These are phyloP conservation scores for Xerocomus amazonicus DNA, from an alignment of 1,284 basidiomycete species.

Conservation along the genomic window DNA sequence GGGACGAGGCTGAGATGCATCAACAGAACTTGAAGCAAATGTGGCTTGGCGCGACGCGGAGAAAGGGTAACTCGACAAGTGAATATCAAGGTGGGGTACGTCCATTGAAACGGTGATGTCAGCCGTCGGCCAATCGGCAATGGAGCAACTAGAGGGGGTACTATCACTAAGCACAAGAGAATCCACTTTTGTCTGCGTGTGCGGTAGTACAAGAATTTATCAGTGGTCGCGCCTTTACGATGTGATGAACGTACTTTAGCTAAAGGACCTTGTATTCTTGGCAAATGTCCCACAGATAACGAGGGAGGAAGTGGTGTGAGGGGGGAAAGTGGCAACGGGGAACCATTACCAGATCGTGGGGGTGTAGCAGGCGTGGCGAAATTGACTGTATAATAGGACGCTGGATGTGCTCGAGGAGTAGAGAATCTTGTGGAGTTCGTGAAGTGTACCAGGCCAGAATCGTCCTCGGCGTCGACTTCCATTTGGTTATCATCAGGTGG, in stretches of 20 bases:
- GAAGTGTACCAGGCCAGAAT: slow-evolving; percentile 17
- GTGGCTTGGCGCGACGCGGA: slow-evolving; percentile 1
- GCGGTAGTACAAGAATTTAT: background rate
- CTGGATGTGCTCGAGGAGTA: slow-evolving; percentile 7
- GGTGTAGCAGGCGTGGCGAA: slow-evolving; percentile 25
- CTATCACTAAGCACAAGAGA: background rate
- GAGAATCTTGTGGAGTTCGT: slow-evolving; percentile 15
- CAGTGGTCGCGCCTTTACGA: slow-evolving; percentile 1
- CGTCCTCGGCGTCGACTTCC: slow-evolving; percentile 21
- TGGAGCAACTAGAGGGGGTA: background rate
- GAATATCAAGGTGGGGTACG: background rate
- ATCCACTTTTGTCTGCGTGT: slow-evolving; percentile 1
- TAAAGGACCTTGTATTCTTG: slow-evolving; percentile 11
- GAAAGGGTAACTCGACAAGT: slow-evolving; percentile 1
- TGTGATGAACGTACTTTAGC: slow-evolving; percentile 15
- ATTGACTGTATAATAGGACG: slow-evolving; percentile 25
- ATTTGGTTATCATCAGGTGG: slow-evolving; percentile 20
- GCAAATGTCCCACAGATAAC: slow-evolving; percentile 11
- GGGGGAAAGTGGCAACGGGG: slow-evolving; percentile 29
- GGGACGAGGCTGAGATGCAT: background rate
- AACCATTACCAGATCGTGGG: background rate
- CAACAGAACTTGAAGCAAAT: background rate
- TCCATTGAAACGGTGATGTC: slow-evolving; percentile 2
- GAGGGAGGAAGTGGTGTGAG: slow-evolving; percentile 34
- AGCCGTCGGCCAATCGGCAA: background rate